Evolutionary conservation across 495 filamentous ascomycete species (phyloP).

Genomic region (Hyaloscypha hepaticicola): DNA sequence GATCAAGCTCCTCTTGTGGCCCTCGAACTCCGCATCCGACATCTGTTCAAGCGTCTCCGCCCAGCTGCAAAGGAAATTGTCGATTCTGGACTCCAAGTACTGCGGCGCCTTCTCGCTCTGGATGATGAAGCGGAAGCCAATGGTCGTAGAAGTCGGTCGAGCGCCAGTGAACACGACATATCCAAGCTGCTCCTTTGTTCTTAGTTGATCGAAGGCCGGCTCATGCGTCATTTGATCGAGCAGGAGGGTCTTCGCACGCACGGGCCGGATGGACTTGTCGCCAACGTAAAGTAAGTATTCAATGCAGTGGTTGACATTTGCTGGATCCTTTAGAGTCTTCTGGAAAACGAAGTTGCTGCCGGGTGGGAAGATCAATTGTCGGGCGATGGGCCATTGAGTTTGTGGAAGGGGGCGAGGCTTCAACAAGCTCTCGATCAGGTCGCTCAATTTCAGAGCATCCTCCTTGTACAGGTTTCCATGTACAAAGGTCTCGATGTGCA

Average conservation of each 20-base stretch:
- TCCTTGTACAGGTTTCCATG: conserved; percentile 97
- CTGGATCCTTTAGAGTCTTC: conserved; percentile 77
- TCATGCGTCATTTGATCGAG: conserved; percentile 92
- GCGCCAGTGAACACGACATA: conserved; percentile 91
- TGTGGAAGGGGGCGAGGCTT: conserved; percentile 71
- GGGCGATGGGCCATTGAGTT: conserved; percentile 75
- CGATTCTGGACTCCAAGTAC: conserved; percentile 85
- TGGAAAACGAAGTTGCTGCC: conserved; percentile 82
- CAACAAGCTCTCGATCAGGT: conserved; percentile 77
- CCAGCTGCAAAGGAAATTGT: conserved; percentile 72
- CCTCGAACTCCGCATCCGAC: conserved; percentile 82
- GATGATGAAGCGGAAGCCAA: conserved; percentile 87
- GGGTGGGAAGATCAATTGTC: conserved; percentile 73
- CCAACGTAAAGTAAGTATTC: conserved; percentile 87
- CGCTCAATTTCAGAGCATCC: conserved; percentile 83
- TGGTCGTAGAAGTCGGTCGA: conserved; percentile 65
- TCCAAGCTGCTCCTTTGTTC: conserved; percentile 96
- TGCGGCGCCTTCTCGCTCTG: conserved; percentile 84
- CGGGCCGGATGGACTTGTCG: conserved; percentile 59
- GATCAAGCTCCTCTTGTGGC: conserved; percentile 85
- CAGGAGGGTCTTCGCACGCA: conserved; percentile 76
- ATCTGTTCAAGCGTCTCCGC: conserved; percentile 67
- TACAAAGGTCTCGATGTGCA: conserved; percentile 82
- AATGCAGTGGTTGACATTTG: conserved; percentile 96
- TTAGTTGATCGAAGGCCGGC: conserved; percentile 87